A percentile compares a stretch with the other conserved stretches of the same genome.
phyloP scores from a whole-genome alignment of 139 green algal genomes.

The Zygnema circumcarinatum region DNA sequence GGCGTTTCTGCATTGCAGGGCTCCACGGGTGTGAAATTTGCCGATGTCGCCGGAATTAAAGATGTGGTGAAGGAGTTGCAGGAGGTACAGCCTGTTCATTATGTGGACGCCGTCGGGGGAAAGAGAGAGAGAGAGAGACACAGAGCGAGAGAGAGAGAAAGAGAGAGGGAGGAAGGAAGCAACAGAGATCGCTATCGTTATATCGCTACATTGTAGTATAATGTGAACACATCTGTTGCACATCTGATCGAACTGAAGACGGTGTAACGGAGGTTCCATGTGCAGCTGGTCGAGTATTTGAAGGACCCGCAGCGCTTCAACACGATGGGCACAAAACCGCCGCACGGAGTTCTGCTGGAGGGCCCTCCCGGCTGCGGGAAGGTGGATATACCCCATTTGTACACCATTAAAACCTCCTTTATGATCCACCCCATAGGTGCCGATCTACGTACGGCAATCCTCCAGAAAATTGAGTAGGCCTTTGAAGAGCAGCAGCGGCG shows the following conservation, averaged over 20 bases:
- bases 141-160: background rate
- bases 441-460: background rate
- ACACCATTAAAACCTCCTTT: background rate
- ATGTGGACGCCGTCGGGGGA: no score
- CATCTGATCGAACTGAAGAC: no score
- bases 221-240: no score
- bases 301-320: slow-evolving; percentile 85
- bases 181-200: no score
- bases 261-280: no score
- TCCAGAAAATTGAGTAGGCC: background rate
- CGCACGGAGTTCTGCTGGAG: slow-evolving; percentile 96
- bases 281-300: slow-evolving; percentile 75
- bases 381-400: no score
- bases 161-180: background rate
- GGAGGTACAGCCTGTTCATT: slow-evolving; percentile 67
- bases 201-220: no score
- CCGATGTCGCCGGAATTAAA: slow-evolving; percentile 92
- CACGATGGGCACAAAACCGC: slow-evolving; percentile 81
- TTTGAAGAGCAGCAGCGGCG: background rate
- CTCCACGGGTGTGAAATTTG: slow-evolving; percentile 77
- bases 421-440: slow-evolving; percentile 89
- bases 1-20: slow-evolving; percentile 23
- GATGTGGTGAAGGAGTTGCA: slow-evolving; percentile 80
- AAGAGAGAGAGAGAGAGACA: background rate
- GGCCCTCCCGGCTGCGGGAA: slow-evolving; percentile 90